Evolutionary conservation across 2,329 filamentous ascomycete genomes (phyloP), one percentile per base, ranked within the genome.

Genomic region (Pestalotiopsis sp.): DNA sequence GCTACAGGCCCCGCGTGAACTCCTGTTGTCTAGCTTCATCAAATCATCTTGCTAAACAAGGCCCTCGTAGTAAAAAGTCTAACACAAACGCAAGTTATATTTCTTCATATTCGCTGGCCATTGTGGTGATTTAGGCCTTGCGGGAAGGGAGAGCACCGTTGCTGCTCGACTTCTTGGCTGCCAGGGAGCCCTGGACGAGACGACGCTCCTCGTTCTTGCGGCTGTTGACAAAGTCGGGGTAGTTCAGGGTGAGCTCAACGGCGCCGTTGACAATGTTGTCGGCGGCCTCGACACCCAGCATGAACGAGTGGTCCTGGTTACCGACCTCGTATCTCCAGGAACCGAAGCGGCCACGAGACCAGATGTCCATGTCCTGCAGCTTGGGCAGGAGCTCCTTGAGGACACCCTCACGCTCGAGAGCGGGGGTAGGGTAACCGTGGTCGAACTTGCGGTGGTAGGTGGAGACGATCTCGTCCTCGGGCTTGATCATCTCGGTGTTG

Each of bases 371-470:
- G 72, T 90, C 92, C 84, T 97, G 92, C 70, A 99, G 91, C 85
- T 93, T 95, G 77, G 96, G 96, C 65, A 99, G 91, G 68, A 99
- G 90, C 85, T 98, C 85, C 83, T 92, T 97, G 74, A 99, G 90
- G 61, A 96, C 94, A 74, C 93, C 95, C 83, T 99, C 96, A 83
- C 96, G 93, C 89, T 98, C 96, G 56, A 99, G 90, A 41, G 92
- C 89, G 36, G 96, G 96, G 17, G 96, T 99, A 71, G 96, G 96
- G 87, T 99, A 99, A 74, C 96, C 96, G 86, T 98, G 96, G 82
- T 98, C 93, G 83, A 99, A 99, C 82, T 93, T 91, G 83, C 96
- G 94, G 89, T 98, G 94, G 87, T 99, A 99, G 73, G 95, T 98
- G 65, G 94, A 97, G 77, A 99, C 94, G 73, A 99, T 97, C 86